These are phyloP conservation scores for Inga laurina DNA, from an alignment of 306 rosid genomes.

Conservation along the genomic window DNA sequence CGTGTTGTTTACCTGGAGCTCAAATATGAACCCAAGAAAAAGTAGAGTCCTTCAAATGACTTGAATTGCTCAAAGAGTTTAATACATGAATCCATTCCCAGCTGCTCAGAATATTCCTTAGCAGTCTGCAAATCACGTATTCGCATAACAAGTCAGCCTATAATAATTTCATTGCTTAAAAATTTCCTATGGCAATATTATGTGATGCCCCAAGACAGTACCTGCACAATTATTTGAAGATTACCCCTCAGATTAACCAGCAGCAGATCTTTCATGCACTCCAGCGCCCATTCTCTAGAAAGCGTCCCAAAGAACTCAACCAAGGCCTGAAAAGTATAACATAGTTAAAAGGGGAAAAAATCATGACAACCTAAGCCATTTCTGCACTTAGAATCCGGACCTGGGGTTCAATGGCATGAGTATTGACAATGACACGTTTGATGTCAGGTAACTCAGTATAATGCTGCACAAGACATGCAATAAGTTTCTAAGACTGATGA, in stretches of 20 bases:
- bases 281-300: constrained; percentile 96
- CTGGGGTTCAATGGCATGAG: constrained; percentile 98
- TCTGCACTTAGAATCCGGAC: constrained; percentile 44
- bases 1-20: constrained; percentile 69
- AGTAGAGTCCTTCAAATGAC: constrained; percentile 94
- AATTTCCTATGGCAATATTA: not conserved
- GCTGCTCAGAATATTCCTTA: constrained; percentile 94
- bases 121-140: constrained; percentile 62
- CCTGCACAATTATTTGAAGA: constrained; percentile 98
- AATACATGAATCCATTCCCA: constrained; percentile 89
- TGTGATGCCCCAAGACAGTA: constrained; percentile 22
- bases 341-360: constrained; percentile 23
- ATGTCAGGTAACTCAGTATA: constrained; percentile 85
- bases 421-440: constrained; percentile 82
- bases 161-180: not conserved
- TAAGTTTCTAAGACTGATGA: constrained; percentile 7
- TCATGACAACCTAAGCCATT: constrained; percentile 2
- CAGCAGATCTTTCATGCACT: constrained; percentile 97
- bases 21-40: constrained; percentile 88
- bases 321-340: constrained; percentile 60
- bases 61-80: constrained; percentile 93
- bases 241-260: constrained; percentile 93
- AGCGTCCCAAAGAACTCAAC: constrained; percentile 96
- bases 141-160: not conserved
- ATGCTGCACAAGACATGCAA: constrained; percentile 58